A percentile compares a stretch with the other conserved stretches of the same genome.
Evolutionary conservation across 1,284 basidiomycete genomes (phyloP).

Genomic region (Vanrija sp.): DNA sequence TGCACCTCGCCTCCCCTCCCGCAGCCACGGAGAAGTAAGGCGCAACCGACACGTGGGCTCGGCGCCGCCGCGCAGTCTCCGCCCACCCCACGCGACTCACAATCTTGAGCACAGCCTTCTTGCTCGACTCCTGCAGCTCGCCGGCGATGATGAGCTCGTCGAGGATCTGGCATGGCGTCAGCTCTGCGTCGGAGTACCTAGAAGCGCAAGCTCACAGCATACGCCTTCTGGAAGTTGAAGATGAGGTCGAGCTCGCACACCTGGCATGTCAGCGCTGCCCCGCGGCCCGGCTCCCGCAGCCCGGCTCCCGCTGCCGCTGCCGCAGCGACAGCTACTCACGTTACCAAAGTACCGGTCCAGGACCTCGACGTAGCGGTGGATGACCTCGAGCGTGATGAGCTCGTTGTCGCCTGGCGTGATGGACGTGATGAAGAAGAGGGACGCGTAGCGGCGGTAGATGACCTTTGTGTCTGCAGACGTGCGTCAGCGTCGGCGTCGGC

Average conservation of each 20-base stretch:
- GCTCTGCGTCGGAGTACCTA: neutral
- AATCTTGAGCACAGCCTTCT: slow-evolving; percentile 90
- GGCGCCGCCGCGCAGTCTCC: no score
- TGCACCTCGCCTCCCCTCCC: no score
- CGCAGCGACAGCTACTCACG: slow-evolving; percentile 54
- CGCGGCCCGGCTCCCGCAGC: no score
- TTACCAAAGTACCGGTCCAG: slow-evolving; percentile 99
- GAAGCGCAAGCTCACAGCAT: slow-evolving; percentile 60
- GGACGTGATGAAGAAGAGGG: slow-evolving; percentile 95
- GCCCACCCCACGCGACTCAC: slow-evolving; percentile 46
- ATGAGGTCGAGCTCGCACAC: slow-evolving; percentile 96
- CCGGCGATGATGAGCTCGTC: slow-evolving; percentile 98
- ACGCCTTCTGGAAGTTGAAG: slow-evolving; percentile 98
- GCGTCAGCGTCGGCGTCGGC: neutral
- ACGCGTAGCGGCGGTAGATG: slow-evolving; percentile 95
- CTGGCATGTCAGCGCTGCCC: slow-evolving; percentile 54
- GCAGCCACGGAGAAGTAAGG: no score
- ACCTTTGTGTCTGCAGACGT: slow-evolving; percentile 74
- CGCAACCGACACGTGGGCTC: no score
- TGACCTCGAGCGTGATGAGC: slow-evolving; percentile 89
- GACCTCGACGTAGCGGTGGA: slow-evolving; percentile 99
- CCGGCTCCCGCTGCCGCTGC: neutral
- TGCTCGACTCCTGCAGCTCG: slow-evolving; percentile 96
- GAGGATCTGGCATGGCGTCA: slow-evolving; percentile 68
- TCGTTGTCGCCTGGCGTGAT: slow-evolving; percentile 85